Evolutionary conservation across 257 asterid species (phyloP).

Genomic region (Primulina tabacum): DNA sequence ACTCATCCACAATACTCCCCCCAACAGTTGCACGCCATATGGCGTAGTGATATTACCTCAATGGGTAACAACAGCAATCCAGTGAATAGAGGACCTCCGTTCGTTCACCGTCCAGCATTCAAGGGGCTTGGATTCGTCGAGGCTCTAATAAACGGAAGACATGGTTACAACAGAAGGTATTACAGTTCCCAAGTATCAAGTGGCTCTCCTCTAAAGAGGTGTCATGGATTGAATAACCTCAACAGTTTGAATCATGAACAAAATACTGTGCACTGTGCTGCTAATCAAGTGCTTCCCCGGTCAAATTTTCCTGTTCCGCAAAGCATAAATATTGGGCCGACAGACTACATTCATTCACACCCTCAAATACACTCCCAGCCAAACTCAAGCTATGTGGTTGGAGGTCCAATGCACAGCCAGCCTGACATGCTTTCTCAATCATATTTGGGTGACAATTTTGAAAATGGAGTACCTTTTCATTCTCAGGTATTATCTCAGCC

Average conservation of each 20-base stretch:
- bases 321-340: constrained; percentile 14
- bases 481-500: constrained; percentile 25
- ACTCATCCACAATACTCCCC: constrained; percentile 24
- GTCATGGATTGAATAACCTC: constrained; percentile 20
- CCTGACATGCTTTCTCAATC: constrained; percentile 37
- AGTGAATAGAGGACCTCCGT: constrained; percentile 30
- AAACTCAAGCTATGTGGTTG: constrained; percentile 24
- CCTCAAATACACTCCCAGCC: constrained; percentile 32
- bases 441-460: constrained; percentile 25
- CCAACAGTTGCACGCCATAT: constrained; percentile 25
- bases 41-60: constrained; percentile 19
- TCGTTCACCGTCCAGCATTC: constrained; percentile 30
- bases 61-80: constrained; percentile 28
- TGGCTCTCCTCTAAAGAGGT: constrained; percentile 28
- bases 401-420: constrained; percentile 25
- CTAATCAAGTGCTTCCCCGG: constrained; percentile 24
- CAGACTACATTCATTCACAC: constrained; percentile 21
- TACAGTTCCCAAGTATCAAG: constrained; percentile 26
- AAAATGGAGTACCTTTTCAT: constrained; percentile 23
- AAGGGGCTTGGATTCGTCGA: constrained; percentile 33
- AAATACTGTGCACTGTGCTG: constrained; percentile 13
- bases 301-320: constrained; percentile 25
- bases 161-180: not conserved
- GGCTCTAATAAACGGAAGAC: constrained; percentile 27
- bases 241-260: constrained; percentile 26